Evolutionary conservation across 2,329 filamentous ascomycete genomes (phyloP).

Genomic region (Coniochaeta sp.): DNA sequence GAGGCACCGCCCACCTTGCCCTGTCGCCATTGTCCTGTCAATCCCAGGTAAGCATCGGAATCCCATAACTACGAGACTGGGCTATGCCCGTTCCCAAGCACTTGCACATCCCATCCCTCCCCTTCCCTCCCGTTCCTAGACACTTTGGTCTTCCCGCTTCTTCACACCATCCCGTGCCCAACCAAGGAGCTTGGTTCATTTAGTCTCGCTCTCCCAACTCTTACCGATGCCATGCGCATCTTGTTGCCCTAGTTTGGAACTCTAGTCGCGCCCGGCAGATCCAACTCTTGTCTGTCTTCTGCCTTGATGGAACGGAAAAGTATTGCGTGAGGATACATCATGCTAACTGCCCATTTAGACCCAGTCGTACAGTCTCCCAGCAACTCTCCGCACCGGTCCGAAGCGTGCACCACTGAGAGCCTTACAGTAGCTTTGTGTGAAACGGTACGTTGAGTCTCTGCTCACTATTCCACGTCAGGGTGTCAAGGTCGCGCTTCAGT

Average conservation of each 20-base stretch:
- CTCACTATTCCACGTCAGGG: background rate
- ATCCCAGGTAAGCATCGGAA: conserved; percentile 11
- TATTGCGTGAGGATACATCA: background rate
- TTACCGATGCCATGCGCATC: background rate
- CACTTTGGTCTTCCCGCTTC: conserved; percentile 10
- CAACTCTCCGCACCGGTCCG: background rate
- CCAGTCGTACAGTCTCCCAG: background rate
- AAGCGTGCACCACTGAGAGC: background rate
- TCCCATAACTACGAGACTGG: background rate
- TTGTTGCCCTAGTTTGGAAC: background rate
- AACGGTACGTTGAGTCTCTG: background rate
- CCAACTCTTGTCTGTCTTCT: background rate
- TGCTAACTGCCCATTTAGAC: background rate
- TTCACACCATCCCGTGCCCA: conserved; percentile 10
- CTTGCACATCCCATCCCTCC: conserved; percentile 5
- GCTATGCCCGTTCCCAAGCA: background rate
- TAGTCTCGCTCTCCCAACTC: background rate
- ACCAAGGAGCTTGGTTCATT: conserved; percentile 1
- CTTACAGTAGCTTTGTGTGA: background rate
- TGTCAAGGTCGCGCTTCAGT: background rate
- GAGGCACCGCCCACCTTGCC: background rate
- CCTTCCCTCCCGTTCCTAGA: conserved; percentile 8
- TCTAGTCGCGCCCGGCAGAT: background rate
- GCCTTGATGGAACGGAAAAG: background rate
- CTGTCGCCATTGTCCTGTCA: conserved; percentile 3